Base-by-base conservation (phyloP, 352 stramenopile genomes). In the Phytophthora niederhauseri region DNA sequence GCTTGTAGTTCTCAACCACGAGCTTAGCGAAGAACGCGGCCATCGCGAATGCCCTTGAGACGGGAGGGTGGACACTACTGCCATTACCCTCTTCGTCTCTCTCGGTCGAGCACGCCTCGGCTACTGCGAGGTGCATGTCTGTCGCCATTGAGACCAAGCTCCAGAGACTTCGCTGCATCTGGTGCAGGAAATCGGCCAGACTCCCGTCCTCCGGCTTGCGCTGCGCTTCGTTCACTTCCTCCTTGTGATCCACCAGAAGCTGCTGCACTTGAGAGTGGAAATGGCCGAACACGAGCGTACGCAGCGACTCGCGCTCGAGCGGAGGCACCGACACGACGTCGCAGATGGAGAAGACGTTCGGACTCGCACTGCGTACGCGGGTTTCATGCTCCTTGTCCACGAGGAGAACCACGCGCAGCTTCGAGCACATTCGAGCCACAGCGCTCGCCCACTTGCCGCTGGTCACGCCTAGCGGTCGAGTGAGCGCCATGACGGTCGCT, bases 401-500 rank as follows among this genome's bases (percentile, higher is more conserved):
- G 1, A 87, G 28, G 7, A 90, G 60, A 0, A 89, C 79, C 11
- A 91, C 68, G 9, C 73, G 72, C 5, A 92, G 66, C 3, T 81
- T 78, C 8, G 78, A 77, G 19, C 80, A 74, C 56, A 91, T 77
- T 0, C 82, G 75, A 31, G 85, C 73, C 2, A 93, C 70, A 26
- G 88, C 84, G 34, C 84, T 80, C 38, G 89, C 79, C 84, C 84
- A 93, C 22, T 88, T 89, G 2, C 81, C 84, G 22, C 81, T 93
- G 0, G 82, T 91, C 11, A 89, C 85, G 6, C 84, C 84, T 1
- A 93, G 64, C 12, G 84, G 84, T 19, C 84, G 77, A 61, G 89
- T 93, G 11, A 93, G 64, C 11, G 84, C 85, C 84, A 93, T 93
- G 67, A 93, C 88, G 3, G 80, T 93, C 4, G 82, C 77, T 6